These are phyloP conservation scores for Dendrobium huoshanense DNA, from an alignment of 106 monocot species.

Conservation along the genomic window DNA sequence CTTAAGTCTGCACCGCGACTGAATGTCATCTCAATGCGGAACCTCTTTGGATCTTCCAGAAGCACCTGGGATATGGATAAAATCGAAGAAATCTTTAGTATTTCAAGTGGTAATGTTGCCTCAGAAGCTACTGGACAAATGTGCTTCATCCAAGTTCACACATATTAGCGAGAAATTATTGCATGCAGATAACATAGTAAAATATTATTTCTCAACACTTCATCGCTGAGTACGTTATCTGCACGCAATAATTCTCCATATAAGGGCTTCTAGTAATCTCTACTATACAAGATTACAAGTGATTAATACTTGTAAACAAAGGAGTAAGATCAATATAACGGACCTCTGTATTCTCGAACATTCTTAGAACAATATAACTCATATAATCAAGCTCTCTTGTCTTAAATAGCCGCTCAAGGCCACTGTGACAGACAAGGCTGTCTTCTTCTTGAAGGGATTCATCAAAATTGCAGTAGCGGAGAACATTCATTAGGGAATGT, in stretches of 20 bases:
- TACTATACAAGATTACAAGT: too few species aligned
- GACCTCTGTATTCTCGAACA: conserved; percentile 99
- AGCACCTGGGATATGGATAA: conserved; percentile 44
- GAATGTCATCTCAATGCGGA: conserved; percentile 91
- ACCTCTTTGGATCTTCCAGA: conserved; percentile 85
- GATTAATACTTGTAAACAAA: neutral
- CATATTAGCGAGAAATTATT: neutral
- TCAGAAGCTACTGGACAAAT: too few species aligned
- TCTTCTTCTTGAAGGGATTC: conserved; percentile 88
- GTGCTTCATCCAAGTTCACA: neutral
- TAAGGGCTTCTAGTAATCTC: too few species aligned
- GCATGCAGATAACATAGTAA: too few species aligned
- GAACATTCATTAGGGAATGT: conserved; percentile 95
- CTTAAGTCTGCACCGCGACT: conserved; percentile 93
- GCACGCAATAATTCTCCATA: too few species aligned
- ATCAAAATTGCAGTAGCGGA: conserved; percentile 91
- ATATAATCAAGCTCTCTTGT: conserved; percentile 97
- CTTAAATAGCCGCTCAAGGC: conserved; percentile 65
- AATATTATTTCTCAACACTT: too few species aligned
- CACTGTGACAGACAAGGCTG: conserved; percentile 63
- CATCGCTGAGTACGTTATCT: too few species aligned
- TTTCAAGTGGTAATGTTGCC: neutral
- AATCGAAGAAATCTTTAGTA: neutral
- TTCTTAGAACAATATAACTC: conserved; percentile 92
- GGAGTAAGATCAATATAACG: neutral